Base-by-base conservation (phyloP, 2,329 filamentous ascomycete species). In the Ustulina deusta region DNA sequence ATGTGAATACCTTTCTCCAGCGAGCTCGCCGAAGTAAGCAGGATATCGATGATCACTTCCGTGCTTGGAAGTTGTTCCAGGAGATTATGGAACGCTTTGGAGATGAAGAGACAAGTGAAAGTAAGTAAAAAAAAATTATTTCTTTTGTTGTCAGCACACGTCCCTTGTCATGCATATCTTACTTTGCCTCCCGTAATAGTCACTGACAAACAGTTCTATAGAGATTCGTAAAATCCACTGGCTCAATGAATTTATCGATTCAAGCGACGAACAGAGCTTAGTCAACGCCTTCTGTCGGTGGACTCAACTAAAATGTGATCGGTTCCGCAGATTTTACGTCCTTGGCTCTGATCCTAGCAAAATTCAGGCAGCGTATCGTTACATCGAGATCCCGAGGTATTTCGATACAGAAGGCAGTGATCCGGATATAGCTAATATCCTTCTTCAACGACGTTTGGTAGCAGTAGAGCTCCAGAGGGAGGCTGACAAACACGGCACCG, bases 201-300 rank as follows among this genome's bases (percentile, higher is more conserved):
- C 2, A 51, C 63, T 66, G 42, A 69, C 51, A 22, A 46, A 11
- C 20, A 5, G 20, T 57, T 49, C 13, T 25, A 5, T 11, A 71
- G 73, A 74, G 2, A 66, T 77, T 29, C 71, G 73, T 6, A 78
- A 74, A 52, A 72, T 89, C 6, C 74, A 85, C 1, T 84, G 82
- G 73, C 85, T 84, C 0, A 82, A 83, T 15, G 72, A 79, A 3
- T 75, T 70, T 1, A 85, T 90, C 52, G 83, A 89, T 63, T 80
- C 83, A 0, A 86, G 87, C 62, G 87, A 90, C 68, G 89, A 91
- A 73, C 85, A 89, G 73, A 88, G 85, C 64, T 78, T 91, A 32
- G 83, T 90, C 10, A 87, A 89, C 69, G 90, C 86, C 85, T 90
- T 89, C 74, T 87, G 85, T 1, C 86, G 81, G 76, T 90, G 88